A percentile compares a stretch with the other conserved stretches of the same genome.
Conservation (phyloP, 2,329 filamentous ascomycete species). For the Pseudogymnoascus verrucosus region DNA sequence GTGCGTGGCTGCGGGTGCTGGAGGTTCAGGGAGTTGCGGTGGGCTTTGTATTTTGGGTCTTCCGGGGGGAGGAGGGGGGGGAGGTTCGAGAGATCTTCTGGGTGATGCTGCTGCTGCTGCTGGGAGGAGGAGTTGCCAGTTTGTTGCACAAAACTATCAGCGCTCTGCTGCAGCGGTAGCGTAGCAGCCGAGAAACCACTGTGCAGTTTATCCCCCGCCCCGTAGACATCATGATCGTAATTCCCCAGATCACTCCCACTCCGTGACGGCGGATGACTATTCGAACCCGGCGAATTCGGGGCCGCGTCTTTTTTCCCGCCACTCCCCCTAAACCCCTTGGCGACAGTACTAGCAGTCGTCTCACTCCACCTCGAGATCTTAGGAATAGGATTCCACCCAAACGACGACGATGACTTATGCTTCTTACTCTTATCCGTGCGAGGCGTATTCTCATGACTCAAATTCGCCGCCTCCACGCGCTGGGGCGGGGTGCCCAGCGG, state of each 20-base stretch:
- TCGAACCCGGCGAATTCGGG: not conserved
- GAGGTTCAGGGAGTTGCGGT: conserved; percentile 71
- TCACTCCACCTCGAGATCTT: conserved; percentile 98
- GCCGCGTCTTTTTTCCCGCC: conserved; percentile 34
- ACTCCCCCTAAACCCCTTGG: conserved; percentile 66
- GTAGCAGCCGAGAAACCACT: conserved; percentile 43
- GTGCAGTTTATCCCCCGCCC: conserved; percentile 53
- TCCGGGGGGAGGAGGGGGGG: conserved; percentile 33
- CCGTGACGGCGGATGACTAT: conserved; percentile 48
- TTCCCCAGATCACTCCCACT: conserved; percentile 71
- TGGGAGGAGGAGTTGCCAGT: conserved; percentile 21
- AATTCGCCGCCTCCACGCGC: conserved; percentile 31
- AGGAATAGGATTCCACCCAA: conserved; percentile 71
- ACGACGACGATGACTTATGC: conserved; percentile 78
- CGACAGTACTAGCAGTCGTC: conserved; percentile 83
- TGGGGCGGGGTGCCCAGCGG: conserved; percentile 54
- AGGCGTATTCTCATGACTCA: conserved; percentile 75
- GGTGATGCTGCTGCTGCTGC: conserved; percentile 17
- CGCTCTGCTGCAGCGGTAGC: not conserved
- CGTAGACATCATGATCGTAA: conserved; percentile 53
- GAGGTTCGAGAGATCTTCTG: conserved; percentile 18
- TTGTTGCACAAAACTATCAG: conserved; percentile 11
- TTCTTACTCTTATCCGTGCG: conserved; percentile 65
- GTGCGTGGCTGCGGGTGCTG: conserved; percentile 72
- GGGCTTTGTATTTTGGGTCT: conserved; percentile 74